phyloP scores from a whole-genome alignment of 2,329 filamentous ascomycete genomes.

The Furcasterigmium sp. region DNA sequence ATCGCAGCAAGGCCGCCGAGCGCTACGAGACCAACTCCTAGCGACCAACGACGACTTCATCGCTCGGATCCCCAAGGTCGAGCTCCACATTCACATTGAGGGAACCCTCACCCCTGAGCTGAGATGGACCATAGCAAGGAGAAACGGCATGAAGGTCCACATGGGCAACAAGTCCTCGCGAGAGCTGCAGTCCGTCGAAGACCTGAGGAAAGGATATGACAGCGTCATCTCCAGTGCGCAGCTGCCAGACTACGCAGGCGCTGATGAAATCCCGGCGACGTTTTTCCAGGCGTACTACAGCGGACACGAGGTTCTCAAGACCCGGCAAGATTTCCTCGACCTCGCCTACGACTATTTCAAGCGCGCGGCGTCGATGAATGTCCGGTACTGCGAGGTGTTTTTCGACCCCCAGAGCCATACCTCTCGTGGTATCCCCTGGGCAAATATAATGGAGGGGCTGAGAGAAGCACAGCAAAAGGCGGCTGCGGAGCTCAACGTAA shows the following conservation, averaged over 20 bases:
- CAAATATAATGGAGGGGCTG: constrained; percentile 1
- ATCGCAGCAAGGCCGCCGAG: background rate
- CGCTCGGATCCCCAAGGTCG: constrained; percentile 66
- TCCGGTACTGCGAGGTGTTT: constrained; percentile 72
- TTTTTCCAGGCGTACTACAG: constrained; percentile 77
- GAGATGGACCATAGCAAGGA: constrained; percentile 62
- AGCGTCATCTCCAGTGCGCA: constrained; percentile 48
- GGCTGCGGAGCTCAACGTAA: background rate
- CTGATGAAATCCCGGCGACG: constrained; percentile 53
- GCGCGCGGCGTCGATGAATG: constrained; percentile 57
- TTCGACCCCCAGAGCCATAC: constrained; percentile 77
- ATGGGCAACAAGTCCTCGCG: constrained; percentile 42
- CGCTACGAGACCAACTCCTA: background rate
- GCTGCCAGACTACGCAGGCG: background rate
- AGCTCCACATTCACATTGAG: constrained; percentile 78
- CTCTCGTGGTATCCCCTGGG: constrained; percentile 45
- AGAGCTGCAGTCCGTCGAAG: constrained; percentile 54
- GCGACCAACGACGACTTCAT: constrained; percentile 53
- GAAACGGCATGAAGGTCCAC: constrained; percentile 61
- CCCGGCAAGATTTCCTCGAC: constrained; percentile 61
- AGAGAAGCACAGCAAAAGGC: constrained; percentile 1
- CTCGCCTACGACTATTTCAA: constrained; percentile 68
- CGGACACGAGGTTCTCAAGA: constrained; percentile 64
- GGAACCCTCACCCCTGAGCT: constrained; percentile 66
- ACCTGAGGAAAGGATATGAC: constrained; percentile 59